Evolutionary conservation across 495 filamentous ascomycete species (phyloP), one percentile per base, ranked within the genome.

Genomic region (Aspergillus campestris): DNA sequence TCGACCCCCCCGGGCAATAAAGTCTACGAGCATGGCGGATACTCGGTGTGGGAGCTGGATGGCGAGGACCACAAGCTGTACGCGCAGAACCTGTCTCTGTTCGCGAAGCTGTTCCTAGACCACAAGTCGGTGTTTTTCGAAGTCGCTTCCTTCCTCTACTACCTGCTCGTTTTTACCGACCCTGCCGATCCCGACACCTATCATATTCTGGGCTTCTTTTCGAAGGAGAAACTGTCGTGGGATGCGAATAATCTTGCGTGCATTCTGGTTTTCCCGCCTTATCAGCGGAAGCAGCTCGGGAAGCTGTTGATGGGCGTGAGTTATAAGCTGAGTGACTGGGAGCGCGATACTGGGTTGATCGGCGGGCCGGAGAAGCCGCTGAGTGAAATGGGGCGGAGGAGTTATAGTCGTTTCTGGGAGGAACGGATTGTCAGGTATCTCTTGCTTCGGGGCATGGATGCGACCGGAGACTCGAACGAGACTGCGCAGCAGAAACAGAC

Each of bases 111-210:
- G 41, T 98, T 95, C 64, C 82, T 98, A 44, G 90, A 96, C 61
- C 95, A 90, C 60, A 99, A 99, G 61, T 94, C 88, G 14, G 89
- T 99, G 48, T 97, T 95, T 67, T 99, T 94, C 71, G 94, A 97
- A 56, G 88, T 95, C 48, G 80, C 81, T 31, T 87, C 86, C 45
- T 99, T 99, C 69, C 81, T 90, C 53, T 99, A 95, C 73, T 97
- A 94, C 60, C 80, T 94, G 14, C 81, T 97, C 43, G 82, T 77
- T 3, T 57, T 75, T 68, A 40, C 58, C 60, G 40, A 69, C 57
- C 48, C 67, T 6, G 41, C 65, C 1, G 56, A 65, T 49, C 58
- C 62, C 29, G 48, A 58, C 1, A 62, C 61, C 30, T 68, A 67
- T 49, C 57, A 62, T 29, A 83, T 96, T 29, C 78, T 95, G 7